Base-by-base conservation (phyloP, 192 early-diverging fungal species). In the Helicostylum pulchrum region DNA sequence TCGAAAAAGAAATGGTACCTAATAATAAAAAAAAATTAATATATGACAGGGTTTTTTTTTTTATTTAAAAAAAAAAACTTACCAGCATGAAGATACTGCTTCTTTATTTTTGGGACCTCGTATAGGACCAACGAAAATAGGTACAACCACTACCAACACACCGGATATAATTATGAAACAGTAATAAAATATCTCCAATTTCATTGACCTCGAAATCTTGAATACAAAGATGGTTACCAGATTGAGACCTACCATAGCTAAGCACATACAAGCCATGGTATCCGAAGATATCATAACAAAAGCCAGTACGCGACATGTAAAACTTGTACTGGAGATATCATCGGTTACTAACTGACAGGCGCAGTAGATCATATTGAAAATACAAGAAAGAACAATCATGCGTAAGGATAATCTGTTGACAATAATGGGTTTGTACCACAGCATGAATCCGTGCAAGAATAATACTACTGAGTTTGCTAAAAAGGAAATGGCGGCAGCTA, bases 231-330 rank as follows among this genome's bases (percentile, higher is more conserved):
- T 56, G 10, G 47, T 12, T 7, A 57, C 64, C 1, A 65, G 31
- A 14, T 65, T 65, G 15, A 65, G 21, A 3, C 64, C 64, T 17
- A 65, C 39, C 64, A 65, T 65, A 4, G 53, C 64, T 34, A 65
- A 48, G 12, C 53, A 26, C 32, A 53, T 57, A 20, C 64, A 65
- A 3, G 53, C 15, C 64, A 65, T 65, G 1, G 46, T 49, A 20
- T 65, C 64, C 1, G 45, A 7, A 30, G 54, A 42, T 17, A 65
- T 57, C 8, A 57, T 14, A 30, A 57, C 8, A 23, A 56, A 34
- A 3, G 34, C 26, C 11, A 56, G 17, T 15, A 19, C 46, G 11
- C 32, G 39, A 48, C 64, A 65, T 3, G 64, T 8, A 2, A 21
- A 6, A 20, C 10, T 11, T 20, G 2, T 17, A 44, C 44, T 43